Evolutionary conservation across 2,329 filamentous ascomycete species (phyloP).

Genomic region (Eutypa lata): DNA sequence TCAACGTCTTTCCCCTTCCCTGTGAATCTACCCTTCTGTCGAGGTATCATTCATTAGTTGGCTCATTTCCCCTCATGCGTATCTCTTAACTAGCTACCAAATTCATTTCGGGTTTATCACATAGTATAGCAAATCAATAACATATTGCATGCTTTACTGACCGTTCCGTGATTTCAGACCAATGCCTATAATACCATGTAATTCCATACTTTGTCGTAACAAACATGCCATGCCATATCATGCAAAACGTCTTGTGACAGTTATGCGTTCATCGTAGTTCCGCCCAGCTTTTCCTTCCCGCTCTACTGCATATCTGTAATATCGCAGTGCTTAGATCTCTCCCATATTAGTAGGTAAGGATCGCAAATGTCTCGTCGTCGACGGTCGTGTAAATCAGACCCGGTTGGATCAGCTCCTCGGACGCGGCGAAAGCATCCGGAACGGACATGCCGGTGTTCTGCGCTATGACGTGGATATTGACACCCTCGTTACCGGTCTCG

Average conservation of each 20-base stretch:
- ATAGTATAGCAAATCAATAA: neutral
- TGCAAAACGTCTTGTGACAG: neutral
- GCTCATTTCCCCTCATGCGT: too few species aligned
- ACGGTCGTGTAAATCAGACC: constrained; percentile 87
- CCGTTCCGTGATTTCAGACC: constrained; percentile 4
- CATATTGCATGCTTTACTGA: neutral
- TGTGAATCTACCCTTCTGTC: constrained; percentile 4
- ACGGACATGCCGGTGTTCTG: constrained; percentile 61
- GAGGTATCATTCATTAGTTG: constrained; percentile 20
- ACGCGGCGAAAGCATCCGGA: constrained; percentile 69
- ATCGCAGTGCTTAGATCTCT: too few species aligned
- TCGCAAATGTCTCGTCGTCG: constrained; percentile 88
- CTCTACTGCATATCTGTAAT: neutral
- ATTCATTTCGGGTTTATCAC: constrained; percentile 12
- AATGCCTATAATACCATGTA: neutral
- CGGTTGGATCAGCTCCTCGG: constrained; percentile 72
- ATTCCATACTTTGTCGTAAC: neutral
- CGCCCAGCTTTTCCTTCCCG: neutral
- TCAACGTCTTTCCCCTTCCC: constrained; percentile 5
- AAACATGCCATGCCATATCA: neutral
- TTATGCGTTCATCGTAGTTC: neutral
- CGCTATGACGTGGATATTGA: constrained; percentile 77
- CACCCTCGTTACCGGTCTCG: constrained; percentile 74
- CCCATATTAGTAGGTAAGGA: constrained; percentile 57
- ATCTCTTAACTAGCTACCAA: constrained; percentile 9